Conservation (phyloP, 225 moss, liverwort and hornwort species). For the Climacium dendroides region DNA sequence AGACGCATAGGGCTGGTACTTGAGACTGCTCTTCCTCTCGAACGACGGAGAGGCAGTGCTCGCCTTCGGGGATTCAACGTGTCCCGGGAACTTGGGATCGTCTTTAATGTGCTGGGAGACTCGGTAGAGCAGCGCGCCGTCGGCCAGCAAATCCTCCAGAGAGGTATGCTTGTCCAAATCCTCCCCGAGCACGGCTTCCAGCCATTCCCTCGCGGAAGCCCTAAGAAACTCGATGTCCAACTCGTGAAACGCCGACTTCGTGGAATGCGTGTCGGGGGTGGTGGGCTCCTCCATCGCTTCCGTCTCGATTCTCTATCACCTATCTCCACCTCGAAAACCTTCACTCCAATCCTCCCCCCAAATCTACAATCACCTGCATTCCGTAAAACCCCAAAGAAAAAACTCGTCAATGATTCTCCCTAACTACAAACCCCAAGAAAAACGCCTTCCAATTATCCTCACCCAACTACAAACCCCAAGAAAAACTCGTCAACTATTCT, state of each 20-base stretch:
- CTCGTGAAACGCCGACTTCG: slow-evolving; percentile 31
- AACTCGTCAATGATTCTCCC: background rate
- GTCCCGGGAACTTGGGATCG: slow-evolving; percentile 8
- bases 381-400: background rate
- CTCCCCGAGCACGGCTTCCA: slow-evolving; percentile 32
- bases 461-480: background rate
- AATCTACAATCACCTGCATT: background rate
- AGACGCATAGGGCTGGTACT: slow-evolving; percentile 77
- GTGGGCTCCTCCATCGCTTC: slow-evolving; percentile 20
- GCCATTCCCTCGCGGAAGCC: slow-evolving; percentile 36
- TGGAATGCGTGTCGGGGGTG: slow-evolving; percentile 26
- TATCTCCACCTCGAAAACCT: background rate
- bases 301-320: background rate
- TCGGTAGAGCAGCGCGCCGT: slow-evolving; percentile 20
- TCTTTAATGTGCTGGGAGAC: slow-evolving; percentile 20
- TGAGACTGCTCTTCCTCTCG: slow-evolving; percentile 34
- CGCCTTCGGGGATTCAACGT: slow-evolving; percentile 3
- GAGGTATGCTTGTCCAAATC: background rate
- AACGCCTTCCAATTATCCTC: background rate
- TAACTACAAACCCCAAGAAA: background rate
- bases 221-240: slow-evolving; percentile 32
- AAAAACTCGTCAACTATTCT: background rate
- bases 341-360: background rate
- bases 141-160: slow-evolving; percentile 29
- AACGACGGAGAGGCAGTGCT: slow-evolving; percentile 11